Evolutionary conservation across 2,329 filamentous ascomycete species (phyloP), one percentile per base, ranked within the genome.

Genomic region (Ophiostoma piceae): DNA sequence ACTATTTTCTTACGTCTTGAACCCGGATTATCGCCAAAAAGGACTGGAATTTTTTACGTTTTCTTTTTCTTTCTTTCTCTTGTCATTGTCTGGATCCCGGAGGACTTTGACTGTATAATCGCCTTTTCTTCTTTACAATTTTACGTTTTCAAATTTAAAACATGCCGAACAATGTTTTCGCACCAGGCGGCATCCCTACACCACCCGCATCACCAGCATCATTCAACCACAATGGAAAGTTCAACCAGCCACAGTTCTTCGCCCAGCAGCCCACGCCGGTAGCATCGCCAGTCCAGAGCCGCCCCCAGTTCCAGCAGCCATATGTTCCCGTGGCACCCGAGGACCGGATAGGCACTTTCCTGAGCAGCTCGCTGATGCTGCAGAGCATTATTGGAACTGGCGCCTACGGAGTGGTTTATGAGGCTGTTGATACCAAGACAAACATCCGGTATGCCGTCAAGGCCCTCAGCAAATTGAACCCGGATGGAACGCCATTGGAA

Each of bases 321-420:
- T 86, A 81, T 76, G 80, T 84, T 69, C 88, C 87, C 72, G 82
- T 86, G 75, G 80, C 87, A 70, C 92, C 94, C 60, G 92, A 97
- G 85, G 92, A 94, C 78, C 89, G 93, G 77, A 81, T 98, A 84
- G 94, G 94, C 79, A 88, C 89, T 75, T 84, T 94, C 75, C 86
- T 98, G 74, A 92, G 92, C 75, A 90, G 90, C 78, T 29, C 65
- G 11, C 39, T 66, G 37, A 26, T 43, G 39, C 37, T 66, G 35
- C 65, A 47, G 37, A 87, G 88, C 73, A 92, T 98, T 75, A 86
- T 98, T 73, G 95, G 95, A 74, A 92, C 94, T 67, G 95, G 95
- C 75, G 95, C 95, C 71, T 99, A 99, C 80, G 95, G 95, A 74
- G 94, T 97, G 60, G 95, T 99, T 35, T 98, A 98, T 82, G 88